A percentile compares a stretch with the other conserved stretches of the same genome.
phyloP scores from a whole-genome alignment of 177 flowering plant species.

The Vitis hybrid region DNA sequence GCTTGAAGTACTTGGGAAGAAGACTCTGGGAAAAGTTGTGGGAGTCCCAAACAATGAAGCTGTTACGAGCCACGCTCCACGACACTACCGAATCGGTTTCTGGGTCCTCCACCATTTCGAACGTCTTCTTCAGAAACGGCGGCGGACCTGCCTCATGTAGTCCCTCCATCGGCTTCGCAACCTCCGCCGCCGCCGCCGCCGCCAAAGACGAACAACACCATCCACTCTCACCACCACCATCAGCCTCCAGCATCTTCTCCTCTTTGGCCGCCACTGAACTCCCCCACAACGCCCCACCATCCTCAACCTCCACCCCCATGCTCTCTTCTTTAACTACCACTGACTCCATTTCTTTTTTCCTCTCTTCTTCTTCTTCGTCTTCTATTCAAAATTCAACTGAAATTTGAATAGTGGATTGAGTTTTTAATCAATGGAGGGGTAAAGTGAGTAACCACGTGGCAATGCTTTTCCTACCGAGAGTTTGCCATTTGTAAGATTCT shows the following conservation, averaged over 20 bases:
- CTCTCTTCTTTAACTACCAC: neutral
- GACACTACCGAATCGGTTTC: slow-evolving; percentile 58
- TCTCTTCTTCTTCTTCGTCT: no score
- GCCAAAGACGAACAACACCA: slow-evolving; percentile 12
- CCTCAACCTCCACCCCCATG: slow-evolving; percentile 8
- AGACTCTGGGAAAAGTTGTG: slow-evolving; percentile 47
- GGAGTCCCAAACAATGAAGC: slow-evolving; percentile 76
- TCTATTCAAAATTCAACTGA: no score
- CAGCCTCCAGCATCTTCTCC: slow-evolving; percentile 1
- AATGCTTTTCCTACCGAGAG: neutral
- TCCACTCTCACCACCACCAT: neutral
- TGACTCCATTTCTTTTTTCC: no score
- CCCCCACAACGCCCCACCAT: neutral
- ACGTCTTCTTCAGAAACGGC: slow-evolving; percentile 75
- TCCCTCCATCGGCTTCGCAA: slow-evolving; percentile 61
- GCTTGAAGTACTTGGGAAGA: slow-evolving; percentile 77
- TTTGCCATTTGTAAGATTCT: slow-evolving; percentile 16
- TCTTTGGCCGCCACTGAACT: slow-evolving; percentile 2
- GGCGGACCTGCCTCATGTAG: slow-evolving; percentile 67
- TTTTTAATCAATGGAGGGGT: no score
- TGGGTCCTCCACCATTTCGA: slow-evolving; percentile 74
- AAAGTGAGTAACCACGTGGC: slow-evolving; percentile 9
- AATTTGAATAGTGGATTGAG: no score
- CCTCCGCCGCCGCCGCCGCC: neutral
- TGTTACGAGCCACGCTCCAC: slow-evolving; percentile 49